Percentiles rank a stretch among this genome's conserved stretches.
phyloP scores from a whole-genome alignment of 805 yeast species.

The Ascoidea asiatica region DNA sequence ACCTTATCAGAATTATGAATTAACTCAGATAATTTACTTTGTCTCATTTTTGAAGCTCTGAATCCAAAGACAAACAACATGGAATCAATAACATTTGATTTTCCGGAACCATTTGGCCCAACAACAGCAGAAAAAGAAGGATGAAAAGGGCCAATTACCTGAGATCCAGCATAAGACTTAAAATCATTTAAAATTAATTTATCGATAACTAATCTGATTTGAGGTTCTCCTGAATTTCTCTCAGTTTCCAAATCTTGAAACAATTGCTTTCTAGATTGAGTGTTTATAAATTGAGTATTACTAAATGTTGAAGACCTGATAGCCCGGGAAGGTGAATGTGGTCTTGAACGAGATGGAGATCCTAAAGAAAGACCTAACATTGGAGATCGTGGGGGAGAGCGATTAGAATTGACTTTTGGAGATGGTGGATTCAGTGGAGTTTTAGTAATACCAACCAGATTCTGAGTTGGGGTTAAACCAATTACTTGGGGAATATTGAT shows the following conservation, averaged over 20 bases:
- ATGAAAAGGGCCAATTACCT: constrained; percentile 89
- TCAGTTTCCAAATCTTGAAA: neutral
- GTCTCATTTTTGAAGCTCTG: constrained; percentile 94
- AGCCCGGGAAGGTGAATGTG: too few species aligned
- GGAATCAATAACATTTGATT: constrained; percentile 94
- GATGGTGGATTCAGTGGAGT: too few species aligned
- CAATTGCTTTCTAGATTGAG: neutral
- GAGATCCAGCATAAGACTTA: constrained; percentile 91
- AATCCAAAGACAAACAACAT: constrained; percentile 95
- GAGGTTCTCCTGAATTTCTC: constrained; percentile 24
- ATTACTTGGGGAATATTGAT: too few species aligned
- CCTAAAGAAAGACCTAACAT: too few species aligned
- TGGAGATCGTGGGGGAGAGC: too few species aligned
- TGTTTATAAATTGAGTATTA: too few species aligned
- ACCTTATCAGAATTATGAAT: constrained; percentile 79
- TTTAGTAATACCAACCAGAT: too few species aligned
- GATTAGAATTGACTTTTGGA: too few species aligned
- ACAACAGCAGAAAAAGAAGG: constrained; percentile 92
- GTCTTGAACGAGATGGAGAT: too few species aligned
- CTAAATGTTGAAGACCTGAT: too few species aligned
- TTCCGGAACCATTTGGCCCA: constrained; percentile 98
- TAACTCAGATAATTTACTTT: constrained; percentile 79
- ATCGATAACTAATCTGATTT: constrained; percentile 57
- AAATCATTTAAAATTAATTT: constrained; percentile 69
- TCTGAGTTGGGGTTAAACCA: too few species aligned